Evolutionary conservation across 257 asterid genomes (phyloP), one percentile per base, ranked within the genome.

Genomic region (Plantago ovata): DNA sequence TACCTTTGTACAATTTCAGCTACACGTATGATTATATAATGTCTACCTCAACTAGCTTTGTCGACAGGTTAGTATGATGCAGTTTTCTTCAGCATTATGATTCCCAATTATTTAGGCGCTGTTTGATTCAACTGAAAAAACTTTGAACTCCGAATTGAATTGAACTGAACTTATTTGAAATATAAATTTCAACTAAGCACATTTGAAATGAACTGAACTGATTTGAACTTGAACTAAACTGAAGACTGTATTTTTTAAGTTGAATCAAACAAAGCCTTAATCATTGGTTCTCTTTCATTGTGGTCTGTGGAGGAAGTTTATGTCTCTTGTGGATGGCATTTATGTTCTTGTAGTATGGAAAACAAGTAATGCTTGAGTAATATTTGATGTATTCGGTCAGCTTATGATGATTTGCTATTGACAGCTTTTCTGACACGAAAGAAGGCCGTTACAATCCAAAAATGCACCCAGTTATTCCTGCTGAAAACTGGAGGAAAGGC

Each of bases 1-100:
- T 92, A 79, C 98, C 98, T 66, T 75, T 92, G 24, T 88, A 88
- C 79, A 89, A 88, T 81, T 88, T 92, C 91, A 85, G 95, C 87
- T 84, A 84, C 82, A 82, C 86, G 23, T 92, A 92, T 64, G 85
- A 92, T 65, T 92, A 88, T 65, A 84, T 92, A 67, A 86, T 80
- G 94, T 81, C 98, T 69, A 55, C 95, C 59, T 69, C 91, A 63
- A 86, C 79, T 64, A 88, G 98, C 73, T 92, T 92, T 45, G 95
- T 92, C 62, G 98, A 92, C 84, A 92, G 98, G 97, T 85, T 74
- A 65, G 46, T 53, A 15, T 43, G 45, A 67, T 71, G 53, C 47
- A 58, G 61, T 57, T 51, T 39, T 63, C 24, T 23, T 28, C 41
- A 36, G 23, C 38, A 22, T 20, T 41, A 36, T 13, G 61, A 28